Base-by-base conservation (phyloP, 805 yeast species). In the Jamesozyma rosinii region DNA sequence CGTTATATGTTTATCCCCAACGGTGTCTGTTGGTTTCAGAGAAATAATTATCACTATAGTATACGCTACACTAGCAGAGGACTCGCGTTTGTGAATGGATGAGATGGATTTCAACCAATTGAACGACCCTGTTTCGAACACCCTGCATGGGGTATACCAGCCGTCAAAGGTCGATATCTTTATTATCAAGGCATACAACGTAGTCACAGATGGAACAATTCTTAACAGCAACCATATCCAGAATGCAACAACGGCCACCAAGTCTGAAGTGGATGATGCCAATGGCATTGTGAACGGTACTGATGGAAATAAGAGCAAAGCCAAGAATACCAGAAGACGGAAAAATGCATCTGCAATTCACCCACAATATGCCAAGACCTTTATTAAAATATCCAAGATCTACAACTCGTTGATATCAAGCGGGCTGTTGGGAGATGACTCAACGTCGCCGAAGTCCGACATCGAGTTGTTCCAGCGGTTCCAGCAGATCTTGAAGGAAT, bases 381-480 rank as follows among this genome's bases (percentile, higher is more conserved):
- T 61, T 41, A 49, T 47, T 15, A 57, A 53, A 32, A 48, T 59
- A 6, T 58, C 66, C 6, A 58, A 57, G 35, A 49, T 61, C 3
- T 60, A 57, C 45, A 54, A 50, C 38, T 52, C 61, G 8, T 46
- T 59, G 13, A 44, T 58, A 22, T 49, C 61, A 2, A 49, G 53
- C 5, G 63, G 58, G 0, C 41, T 53, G 11, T 49, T 58, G 22
- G 54, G 51, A 29, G 61, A 59, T 43, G 59, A 52, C 20, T 49
- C 63, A 2, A 52, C 58, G 1, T 56, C 63, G 10, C 65, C 65
- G 15, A 62, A 62, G 36, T 61, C 65, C 1, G 52, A 62, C 13
- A 58, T 62, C 19, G 66, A 62, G 41, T 38, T 62, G 22, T 62
- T 53, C 41, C 65, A 62, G 42, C 44, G 63, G 26, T 62, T 62